Percentiles rank a stretch among this genome's conserved stretches.
Conservation (phyloP, 352 stramenopile genomes). For the Phytophthora chlamydospora region DNA sequence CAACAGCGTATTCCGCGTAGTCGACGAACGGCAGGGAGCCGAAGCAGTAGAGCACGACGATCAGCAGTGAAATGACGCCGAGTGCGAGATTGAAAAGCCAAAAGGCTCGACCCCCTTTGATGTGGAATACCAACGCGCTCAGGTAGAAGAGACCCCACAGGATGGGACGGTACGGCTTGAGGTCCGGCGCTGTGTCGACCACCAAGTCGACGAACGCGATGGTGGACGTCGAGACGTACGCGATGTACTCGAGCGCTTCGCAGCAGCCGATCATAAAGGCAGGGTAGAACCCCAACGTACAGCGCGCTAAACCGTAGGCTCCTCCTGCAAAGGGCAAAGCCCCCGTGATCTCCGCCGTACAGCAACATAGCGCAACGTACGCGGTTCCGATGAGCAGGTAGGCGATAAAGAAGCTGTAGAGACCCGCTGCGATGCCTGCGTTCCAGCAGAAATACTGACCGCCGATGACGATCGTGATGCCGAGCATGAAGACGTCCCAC, state of each 20-base stretch:
- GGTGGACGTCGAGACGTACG: constrained; percentile 45
- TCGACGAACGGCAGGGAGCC: constrained; percentile 38
- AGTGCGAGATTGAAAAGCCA: constrained; percentile 50
- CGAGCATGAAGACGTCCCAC: constrained; percentile 53
- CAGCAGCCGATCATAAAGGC: constrained; percentile 59
- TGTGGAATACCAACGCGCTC: constrained; percentile 40
- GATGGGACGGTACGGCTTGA: constrained; percentile 28
- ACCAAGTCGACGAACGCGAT: constrained; percentile 45
- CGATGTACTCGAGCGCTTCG: constrained; percentile 54
- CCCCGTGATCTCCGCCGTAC: constrained; percentile 52
- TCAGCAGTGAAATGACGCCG: constrained; percentile 33
- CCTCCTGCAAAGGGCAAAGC: constrained; percentile 52
- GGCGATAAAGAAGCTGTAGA: constrained; percentile 48
- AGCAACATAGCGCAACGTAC: constrained; percentile 51
- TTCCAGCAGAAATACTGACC: constrained; percentile 67
- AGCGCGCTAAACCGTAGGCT: constrained; percentile 47
- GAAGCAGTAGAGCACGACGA: constrained; percentile 48
- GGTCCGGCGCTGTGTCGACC: constrained; percentile 14
- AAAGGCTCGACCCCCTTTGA: constrained; percentile 39
- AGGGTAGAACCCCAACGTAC: constrained; percentile 49
- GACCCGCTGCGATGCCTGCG: constrained; percentile 39
- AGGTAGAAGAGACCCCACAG: constrained; percentile 43
- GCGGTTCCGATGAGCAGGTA: constrained; percentile 44
- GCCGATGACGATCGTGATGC: constrained; percentile 60
- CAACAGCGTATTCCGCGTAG: constrained; percentile 29